Evolutionary conservation across 345 rosid genomes (phyloP).

Genomic region (Noccaea bulbosa): DNA sequence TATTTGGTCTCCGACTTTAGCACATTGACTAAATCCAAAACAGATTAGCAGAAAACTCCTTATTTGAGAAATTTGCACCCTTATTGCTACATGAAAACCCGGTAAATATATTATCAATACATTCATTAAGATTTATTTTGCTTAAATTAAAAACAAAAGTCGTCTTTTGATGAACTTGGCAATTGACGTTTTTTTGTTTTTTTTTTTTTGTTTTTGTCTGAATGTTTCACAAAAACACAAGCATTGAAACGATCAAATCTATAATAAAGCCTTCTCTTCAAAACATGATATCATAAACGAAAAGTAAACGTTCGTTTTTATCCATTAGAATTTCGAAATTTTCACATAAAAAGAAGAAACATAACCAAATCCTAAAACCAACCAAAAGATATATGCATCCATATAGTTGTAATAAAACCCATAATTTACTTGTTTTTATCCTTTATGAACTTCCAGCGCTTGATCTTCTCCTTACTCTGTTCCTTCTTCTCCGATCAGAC

Average conservation of each 20-base stretch:
- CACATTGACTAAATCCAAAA: constrained; percentile 14
- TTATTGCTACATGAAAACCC: neutral
- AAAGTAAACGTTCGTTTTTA: constrained; percentile 4
- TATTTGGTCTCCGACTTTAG: constrained; percentile 16
- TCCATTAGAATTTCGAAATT: neutral
- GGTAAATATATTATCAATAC: neutral
- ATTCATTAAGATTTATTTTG: neutral
- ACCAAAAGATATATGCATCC: neutral
- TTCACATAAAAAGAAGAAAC: neutral
- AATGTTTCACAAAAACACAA: neutral
- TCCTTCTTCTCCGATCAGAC: constrained; percentile 41
- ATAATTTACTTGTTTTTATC: neutral
- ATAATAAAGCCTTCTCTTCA: neutral
- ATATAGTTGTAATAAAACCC: neutral
- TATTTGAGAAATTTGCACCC: neutral
- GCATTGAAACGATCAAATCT: neutral
- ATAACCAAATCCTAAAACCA: constrained; percentile 26
- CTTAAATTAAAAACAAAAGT: too few relatives aligned
- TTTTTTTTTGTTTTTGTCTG: neutral
- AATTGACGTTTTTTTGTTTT: neutral
- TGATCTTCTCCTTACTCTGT: constrained; percentile 35
- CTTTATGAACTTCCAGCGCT: constrained; percentile 21
- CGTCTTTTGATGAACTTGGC: neutral
- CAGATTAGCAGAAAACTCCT: neutral
- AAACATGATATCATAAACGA: constrained; percentile 12